Evolutionary conservation across 164 flowering plant species (phyloP), one percentile per base, ranked within the genome.

Genomic region (Taxillus chinensis): DNA sequence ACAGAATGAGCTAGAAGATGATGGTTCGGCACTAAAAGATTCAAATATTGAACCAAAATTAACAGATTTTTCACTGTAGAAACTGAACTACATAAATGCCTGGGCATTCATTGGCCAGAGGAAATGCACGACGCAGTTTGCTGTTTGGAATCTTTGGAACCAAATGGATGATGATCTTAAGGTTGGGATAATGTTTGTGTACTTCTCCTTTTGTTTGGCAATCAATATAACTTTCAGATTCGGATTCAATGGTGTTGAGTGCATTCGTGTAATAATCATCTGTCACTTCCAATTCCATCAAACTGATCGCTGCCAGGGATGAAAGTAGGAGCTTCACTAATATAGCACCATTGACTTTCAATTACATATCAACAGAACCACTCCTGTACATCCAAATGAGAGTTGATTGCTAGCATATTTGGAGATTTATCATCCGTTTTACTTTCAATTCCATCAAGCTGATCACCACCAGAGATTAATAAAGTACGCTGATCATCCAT

Each of bases 231-330:
- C 60, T 63, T 27, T 27, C 27, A 27, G 27, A 27, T 27, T 27
- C 27, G 27, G 27, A 27, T 27, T 27, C 27, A 27, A 27, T 27
- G 27, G 27, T 27, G 27, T 27, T 27, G 27, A 27, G 27, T 75
- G 70, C 5, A n/a, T n/a, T n/a, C n/a, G n/a, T n/a, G n/a, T n/a
- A n/a, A n/a, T 67, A 89, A 64, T 76, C 70, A 38, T 90, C 99
- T 40, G 85, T 86, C 96, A 74, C 95, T 86, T 54, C 77, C 86
- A 58, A 80, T 67, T 41, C 82, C 91, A 70, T 81, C 85, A 68
- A 65, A 68, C 66, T 71, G 78, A 55, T 61, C 62, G 67, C 48
- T 52, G 43, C 38, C 60, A n/a, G 66, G 57, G 65, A 67, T 52
- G 59, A 75, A 59, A 49, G 65, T 59, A 8, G 53, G 71, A 39